A percentile compares a stretch with the other conserved stretches of the same genome.
These are phyloP conservation scores for Venturia asperata DNA, from an alignment of 2,329 filamentous ascomycete species.

Conservation along the genomic window DNA sequence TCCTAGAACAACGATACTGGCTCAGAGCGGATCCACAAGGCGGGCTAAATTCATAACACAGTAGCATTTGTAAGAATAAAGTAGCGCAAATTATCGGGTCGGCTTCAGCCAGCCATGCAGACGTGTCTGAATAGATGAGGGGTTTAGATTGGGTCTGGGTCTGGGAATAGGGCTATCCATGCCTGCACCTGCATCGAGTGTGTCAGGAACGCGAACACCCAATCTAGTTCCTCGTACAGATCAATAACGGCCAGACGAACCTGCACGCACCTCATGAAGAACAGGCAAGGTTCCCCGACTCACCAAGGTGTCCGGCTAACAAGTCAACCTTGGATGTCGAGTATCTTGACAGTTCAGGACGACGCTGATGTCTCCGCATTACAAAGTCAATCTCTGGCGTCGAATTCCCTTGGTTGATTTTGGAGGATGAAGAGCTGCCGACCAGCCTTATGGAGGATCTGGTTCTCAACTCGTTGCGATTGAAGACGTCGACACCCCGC, in stretches of 20 bases:
- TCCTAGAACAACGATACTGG: not conserved
- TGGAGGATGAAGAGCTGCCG: not conserved
- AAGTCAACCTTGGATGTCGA: not conserved
- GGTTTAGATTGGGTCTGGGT: not conserved
- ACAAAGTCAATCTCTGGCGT: not conserved
- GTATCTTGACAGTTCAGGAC: not conserved
- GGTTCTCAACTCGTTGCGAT: not conserved
- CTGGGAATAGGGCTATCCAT: not conserved
- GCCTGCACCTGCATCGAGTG: not conserved
- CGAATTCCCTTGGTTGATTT: not conserved
- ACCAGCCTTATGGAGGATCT: constrained; percentile 4
- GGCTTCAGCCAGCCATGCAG: not conserved
- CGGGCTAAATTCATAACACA: not conserved
- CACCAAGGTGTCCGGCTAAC: not conserved
- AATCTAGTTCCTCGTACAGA: not conserved
- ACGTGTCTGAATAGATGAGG: not conserved
- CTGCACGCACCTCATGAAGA: not conserved
- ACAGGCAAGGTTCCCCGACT: not conserved
- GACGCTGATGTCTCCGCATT: not conserved
- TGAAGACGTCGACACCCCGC: not conserved
- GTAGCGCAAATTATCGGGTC: not conserved
- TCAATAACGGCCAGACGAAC: constrained; percentile 1
- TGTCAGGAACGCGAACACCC: not conserved
- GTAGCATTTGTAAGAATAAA: not conserved
- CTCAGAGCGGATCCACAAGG: not conserved